These are phyloP conservation scores for Ascochyta fabae DNA, from an alignment of 2,329 filamentous ascomycete genomes.

Conservation along the genomic window DNA sequence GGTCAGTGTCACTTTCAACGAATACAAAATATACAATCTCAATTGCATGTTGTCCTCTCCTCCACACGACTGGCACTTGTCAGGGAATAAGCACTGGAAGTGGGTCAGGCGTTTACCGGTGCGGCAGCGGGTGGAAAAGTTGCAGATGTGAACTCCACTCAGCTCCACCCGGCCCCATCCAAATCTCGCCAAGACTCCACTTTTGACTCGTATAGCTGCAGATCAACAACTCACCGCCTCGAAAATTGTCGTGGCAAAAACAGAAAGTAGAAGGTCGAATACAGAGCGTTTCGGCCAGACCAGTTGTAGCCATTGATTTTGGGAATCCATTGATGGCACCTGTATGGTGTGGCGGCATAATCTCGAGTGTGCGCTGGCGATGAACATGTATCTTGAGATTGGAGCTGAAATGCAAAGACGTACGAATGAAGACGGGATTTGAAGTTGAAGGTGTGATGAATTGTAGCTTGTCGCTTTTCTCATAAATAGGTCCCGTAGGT, in stretches of 20 bases:
- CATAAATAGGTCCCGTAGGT: constrained; percentile 18
- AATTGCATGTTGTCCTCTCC: background rate
- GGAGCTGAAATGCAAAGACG: background rate
- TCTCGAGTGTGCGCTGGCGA: too few species aligned
- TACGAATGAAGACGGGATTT: background rate
- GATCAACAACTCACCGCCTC: constrained; percentile 15
- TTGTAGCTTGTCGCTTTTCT: constrained; percentile 16
- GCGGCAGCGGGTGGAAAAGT: constrained; percentile 19
- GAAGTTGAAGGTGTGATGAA: constrained; percentile 7
- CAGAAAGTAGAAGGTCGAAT: constrained; percentile 9
- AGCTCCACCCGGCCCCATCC: constrained; percentile 3
- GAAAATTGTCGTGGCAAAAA: constrained; percentile 17
- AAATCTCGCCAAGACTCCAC: background rate
- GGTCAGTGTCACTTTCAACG: background rate
- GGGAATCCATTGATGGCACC: too few species aligned
- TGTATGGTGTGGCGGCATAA: too few species aligned
- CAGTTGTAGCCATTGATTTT: background rate
- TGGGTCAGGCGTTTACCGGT: constrained; percentile 11
- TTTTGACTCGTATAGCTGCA: constrained; percentile 10
- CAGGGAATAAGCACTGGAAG: constrained; percentile 6
- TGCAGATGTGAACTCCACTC: constrained; percentile 14
- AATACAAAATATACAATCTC: constrained; percentile 1
- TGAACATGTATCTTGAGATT: too few species aligned
- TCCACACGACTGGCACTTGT: background rate
- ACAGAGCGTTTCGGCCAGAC: background rate